Base-by-base conservation (phyloP, 2,329 filamentous ascomycete genomes). In the Rhinocladiella mackenziei region DNA sequence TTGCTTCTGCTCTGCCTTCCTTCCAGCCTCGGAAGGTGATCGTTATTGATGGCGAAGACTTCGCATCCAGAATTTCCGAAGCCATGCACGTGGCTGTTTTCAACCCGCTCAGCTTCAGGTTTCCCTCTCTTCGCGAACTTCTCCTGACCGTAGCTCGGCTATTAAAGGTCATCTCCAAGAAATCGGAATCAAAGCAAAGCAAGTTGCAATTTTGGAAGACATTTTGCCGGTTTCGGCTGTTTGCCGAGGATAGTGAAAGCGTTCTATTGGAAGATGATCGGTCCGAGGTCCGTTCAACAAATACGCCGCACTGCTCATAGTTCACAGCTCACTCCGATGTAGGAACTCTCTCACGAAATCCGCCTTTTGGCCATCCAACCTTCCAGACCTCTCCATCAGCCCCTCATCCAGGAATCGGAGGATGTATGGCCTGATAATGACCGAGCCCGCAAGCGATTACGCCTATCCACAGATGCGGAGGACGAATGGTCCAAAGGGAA, bases 401-500 rank as follows among this genome's bases (percentile, higher is more conserved):
- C 40, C 17, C 29, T 37, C 22, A 46, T 47, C 19, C 26, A 31
- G 28, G 26, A 18, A 11, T n/a, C 19, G n/a, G 39, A 42, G 5
- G 29, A 45, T 6, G 20, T 31, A 10, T 54, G 53, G 34, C 45
- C 41, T 30, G 50, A 54, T 20, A 53, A 53, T 38, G 49, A 56
- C 35, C 55, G 61, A 39, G 53, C 62, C 17, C 49, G 60, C n/a
- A 69, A 68, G 47, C 60, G 63, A 14, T 48, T 57, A 7, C 63
- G 65, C 23, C 46, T 67, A 11, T 58, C 60, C n/a, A 57, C 45
- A 6, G 31, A 63, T 65, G 14, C 62, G 49, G 43, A 62, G 56
- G 33, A 61, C 66, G 39, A 25, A 4, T 6, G 33, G 8, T 28
- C 19, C 15, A 32, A 43, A 28, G 22, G 35, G 10, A 43, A 20